Percentiles rank a stretch among this genome's conserved stretches.
Conservation (phyloP, 257 asterid genomes). For the Primulina tabacum region DNA sequence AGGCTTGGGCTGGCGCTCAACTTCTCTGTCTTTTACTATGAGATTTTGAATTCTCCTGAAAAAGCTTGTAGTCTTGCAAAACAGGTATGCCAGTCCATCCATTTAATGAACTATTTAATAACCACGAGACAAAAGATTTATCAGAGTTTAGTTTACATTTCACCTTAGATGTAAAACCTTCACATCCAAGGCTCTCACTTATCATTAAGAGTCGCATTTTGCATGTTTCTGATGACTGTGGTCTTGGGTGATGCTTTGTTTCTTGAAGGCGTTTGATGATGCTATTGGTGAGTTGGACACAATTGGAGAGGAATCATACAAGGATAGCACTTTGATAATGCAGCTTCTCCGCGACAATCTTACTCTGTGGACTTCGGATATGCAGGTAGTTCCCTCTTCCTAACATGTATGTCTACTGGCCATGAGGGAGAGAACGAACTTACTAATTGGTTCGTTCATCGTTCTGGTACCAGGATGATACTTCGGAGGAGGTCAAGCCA, state of each 20-base stretch:
- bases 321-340: background rate
- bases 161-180: no score
- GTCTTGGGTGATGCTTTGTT: background rate
- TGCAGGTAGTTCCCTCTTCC: background rate
- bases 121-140: no score
- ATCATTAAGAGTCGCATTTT: no score
- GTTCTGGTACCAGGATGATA: background rate
- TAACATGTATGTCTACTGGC: no score
- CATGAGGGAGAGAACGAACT: background rate
- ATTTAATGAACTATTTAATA: background rate
- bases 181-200: no score
- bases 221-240: no score
- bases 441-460: background rate
- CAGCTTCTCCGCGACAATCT: background rate
- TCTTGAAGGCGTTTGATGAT: background rate
- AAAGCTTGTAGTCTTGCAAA: slow-evolving; percentile 3
- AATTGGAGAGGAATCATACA: background rate
- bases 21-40: slow-evolving; percentile 75
- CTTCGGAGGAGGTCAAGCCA: background rate
- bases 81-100: background rate
- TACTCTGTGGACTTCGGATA: background rate
- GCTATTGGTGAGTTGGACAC: background rate
- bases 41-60: slow-evolving; percentile 75
- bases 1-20: slow-evolving; percentile 71
- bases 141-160: no score